Percentiles rank a stretch among this genome's conserved stretches.
Evolutionary conservation across 1,284 basidiomycete genomes (phyloP).

Genomic region (Moesziomyces aphidis): DNA sequence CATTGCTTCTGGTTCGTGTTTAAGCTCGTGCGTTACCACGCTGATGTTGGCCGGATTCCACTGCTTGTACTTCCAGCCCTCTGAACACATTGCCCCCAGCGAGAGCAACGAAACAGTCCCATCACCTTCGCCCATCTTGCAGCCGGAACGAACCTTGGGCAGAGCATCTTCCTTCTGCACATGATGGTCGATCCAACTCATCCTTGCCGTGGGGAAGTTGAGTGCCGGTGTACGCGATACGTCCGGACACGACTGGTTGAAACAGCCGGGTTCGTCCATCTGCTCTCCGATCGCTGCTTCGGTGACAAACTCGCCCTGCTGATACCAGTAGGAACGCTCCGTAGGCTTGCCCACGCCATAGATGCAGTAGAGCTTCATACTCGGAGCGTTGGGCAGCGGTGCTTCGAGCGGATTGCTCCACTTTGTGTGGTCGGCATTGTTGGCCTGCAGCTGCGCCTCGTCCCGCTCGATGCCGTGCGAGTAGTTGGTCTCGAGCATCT

Average conservation of each 20-base stretch:
- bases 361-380: constrained; percentile 91
- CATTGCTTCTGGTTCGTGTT: constrained; percentile 82
- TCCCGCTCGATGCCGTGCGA: constrained; percentile 91
- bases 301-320: constrained; percentile 51
- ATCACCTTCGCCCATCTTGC: constrained; percentile 75
- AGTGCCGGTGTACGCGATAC: constrained; percentile 47
- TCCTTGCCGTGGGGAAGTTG: constrained; percentile 53
- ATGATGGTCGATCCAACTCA: constrained; percentile 55
- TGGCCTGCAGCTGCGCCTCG: constrained; percentile 65
- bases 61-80: constrained; percentile 85
- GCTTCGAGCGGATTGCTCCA: constrained; percentile 96
- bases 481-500: constrained; percentile 91
- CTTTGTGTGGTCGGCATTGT: constrained; percentile 66
- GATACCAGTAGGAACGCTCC: constrained; percentile 74
- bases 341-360: constrained; percentile 98
- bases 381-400: constrained; percentile 83
- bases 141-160: constrained; percentile 58
- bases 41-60: constrained; percentile 90
- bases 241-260: constrained; percentile 41
- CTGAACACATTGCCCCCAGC: constrained; percentile 92
- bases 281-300: constrained; percentile 40
- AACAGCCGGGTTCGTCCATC: constrained; percentile 31
- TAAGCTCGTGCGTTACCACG: constrained; percentile 88
- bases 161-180: constrained; percentile 46
- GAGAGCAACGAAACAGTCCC: constrained; percentile 92